phyloP scores from a whole-genome alignment of 441 rosid genomes.

The Breynia disticha region DNA sequence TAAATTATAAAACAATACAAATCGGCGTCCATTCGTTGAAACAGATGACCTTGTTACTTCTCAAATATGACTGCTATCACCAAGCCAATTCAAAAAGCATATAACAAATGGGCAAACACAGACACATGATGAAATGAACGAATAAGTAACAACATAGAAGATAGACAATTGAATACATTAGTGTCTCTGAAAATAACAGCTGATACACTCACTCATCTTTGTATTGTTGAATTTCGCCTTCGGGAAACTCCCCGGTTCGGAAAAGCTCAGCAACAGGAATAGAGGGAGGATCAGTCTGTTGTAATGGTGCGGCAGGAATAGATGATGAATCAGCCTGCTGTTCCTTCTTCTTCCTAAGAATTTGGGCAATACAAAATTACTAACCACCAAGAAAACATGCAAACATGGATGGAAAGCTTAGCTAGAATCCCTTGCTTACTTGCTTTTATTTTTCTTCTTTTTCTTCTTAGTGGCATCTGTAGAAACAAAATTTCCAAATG shows the following conservation, averaged over 20 bases:
- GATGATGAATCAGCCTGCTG: conserved; percentile 85
- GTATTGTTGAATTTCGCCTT: conserved; percentile 94
- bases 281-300: conserved; percentile 86
- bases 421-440: conserved; percentile 38
- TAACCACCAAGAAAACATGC: not conserved
- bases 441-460: conserved; percentile 90
- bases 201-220: conserved; percentile 68
- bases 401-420: not conserved
- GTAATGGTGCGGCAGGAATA: conserved; percentile 39
- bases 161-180: not conserved
- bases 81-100: too few species aligned
- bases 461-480: conserved; percentile 79
- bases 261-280: conserved; percentile 67
- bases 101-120: not conserved
- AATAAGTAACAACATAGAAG: not conserved
- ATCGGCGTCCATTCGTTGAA: too few species aligned
- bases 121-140: not conserved
- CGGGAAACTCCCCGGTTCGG: conserved; percentile 87
- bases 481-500: not conserved
- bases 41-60: too few species aligned
- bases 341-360: conserved; percentile 75
- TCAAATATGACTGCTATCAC: too few species aligned
- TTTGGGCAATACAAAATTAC: too few species aligned
- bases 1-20: too few species aligned
- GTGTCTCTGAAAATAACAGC: not conserved